Evolutionary conservation across 176 grass and related monocot species (phyloP), one percentile per base, ranked within the genome.

Genomic region (Eleusine coracana): DNA sequence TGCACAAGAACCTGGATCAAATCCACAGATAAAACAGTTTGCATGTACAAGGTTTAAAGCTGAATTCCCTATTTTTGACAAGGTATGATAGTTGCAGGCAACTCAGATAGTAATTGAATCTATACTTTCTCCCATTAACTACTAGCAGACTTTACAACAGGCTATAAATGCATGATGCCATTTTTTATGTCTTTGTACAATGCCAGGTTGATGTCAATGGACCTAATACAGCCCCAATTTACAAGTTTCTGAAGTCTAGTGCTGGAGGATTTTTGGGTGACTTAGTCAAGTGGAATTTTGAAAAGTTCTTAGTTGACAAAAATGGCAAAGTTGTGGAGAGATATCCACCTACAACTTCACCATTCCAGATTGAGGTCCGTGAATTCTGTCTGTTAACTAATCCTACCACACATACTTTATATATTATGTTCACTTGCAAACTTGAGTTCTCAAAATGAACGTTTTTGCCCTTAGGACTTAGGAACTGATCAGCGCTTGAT

Each of bases 41-140:
- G 96, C 96, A 42, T 99, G 96, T 77, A 99, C 96, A 78, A 96
- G 96, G 79, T 99, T 94, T 66, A 99, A 99, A 96, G 93, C 96
- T 78, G 96, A 96, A 86, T 99, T 96, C 79, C 96, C 96, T 68
- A 99, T 99, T 82, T 99, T 96, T 74, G 91, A 99, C 82, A 99
- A 96, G 96, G 96, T 96, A 90, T 87, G 18, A 1, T 75, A 84
- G 36, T 73, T 20, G 14, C 50, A 59, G n/a, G n/a, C 10, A 75
- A 6, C 23, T 76, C 69, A 40, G 36, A 52, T 40, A 79, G 41
- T 28, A 45, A 72, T 54, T 3, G 66, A 10, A 48, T 17, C 48
- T 31, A 31, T 58, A 66, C 28, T 52, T 83, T 31, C 20, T 75
- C 50, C 42, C 48, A 8, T 20, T 79, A 60, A 49, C 28, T 41